Conservation (phyloP, 1,139 yeast genomes). For the Cylindricascospora bacillispora region DNA sequence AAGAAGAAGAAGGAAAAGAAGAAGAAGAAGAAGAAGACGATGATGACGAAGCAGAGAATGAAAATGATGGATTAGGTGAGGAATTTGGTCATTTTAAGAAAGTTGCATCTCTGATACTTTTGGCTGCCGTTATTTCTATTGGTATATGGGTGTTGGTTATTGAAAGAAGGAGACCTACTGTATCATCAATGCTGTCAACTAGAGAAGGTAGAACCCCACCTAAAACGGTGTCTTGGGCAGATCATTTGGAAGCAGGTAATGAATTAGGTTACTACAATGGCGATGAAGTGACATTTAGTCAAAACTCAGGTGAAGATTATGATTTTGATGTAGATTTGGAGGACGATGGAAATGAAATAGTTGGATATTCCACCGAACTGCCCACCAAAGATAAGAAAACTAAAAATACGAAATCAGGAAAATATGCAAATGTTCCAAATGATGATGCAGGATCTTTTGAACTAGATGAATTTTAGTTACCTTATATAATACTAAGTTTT, state of each 20-base stretch:
- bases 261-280: too few species aligned
- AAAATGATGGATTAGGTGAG: slow-evolving; percentile 5
- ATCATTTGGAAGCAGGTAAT: slow-evolving; percentile 18
- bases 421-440: slow-evolving; percentile 13
- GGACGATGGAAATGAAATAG: slow-evolving; percentile 1
- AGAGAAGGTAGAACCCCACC: slow-evolving; percentile 10
- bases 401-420: slow-evolving; percentile 9
- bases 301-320: slow-evolving; percentile 20
- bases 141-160: slow-evolving; percentile 11
- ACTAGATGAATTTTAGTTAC: too few species aligned
- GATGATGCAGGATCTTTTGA: slow-evolving; percentile 10
- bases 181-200: slow-evolving; percentile 19
- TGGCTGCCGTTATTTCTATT: slow-evolving; percentile 7
- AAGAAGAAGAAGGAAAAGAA: slow-evolving; percentile 7
- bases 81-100: too few species aligned
- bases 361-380: neutral
- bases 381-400: slow-evolving; percentile 1
- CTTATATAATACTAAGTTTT: too few species aligned
- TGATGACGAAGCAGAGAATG: slow-evolving; percentile 6
- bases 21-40: slow-evolving; percentile 7
- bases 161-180: slow-evolving; percentile 9
- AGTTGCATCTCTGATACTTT: too few species aligned
- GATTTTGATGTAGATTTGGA: slow-evolving; percentile 29
- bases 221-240: slow-evolving; percentile 28
- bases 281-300: too few species aligned